Percentiles rank a stretch among this genome's conserved stretches.
Conservation (phyloP, 371 early-diverging fungal species). For the Zychaea mexicana region DNA sequence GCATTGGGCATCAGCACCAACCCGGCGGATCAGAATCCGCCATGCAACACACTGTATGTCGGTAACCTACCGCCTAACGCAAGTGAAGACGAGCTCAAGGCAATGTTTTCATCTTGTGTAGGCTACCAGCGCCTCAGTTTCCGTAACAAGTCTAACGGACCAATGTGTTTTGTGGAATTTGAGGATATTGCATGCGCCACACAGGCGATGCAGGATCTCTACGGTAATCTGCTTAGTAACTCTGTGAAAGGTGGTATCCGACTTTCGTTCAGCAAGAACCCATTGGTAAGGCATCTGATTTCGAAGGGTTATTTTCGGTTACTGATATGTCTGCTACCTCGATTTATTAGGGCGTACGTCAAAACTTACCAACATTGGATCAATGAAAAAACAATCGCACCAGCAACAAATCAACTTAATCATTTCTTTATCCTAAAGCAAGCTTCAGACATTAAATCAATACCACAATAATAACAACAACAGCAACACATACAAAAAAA, state of each 20-base stretch:
- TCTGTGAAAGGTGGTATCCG: conserved; percentile 92
- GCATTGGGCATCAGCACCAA: conserved; percentile 32
- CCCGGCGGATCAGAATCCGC: conserved; percentile 86
- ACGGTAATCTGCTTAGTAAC: conserved; percentile 78
- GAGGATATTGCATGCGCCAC: conserved; percentile 86
- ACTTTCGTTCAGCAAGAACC: conserved; percentile 92
- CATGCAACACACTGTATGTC: conserved; percentile 95
- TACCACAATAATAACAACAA: no score
- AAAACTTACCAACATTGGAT: not conserved
- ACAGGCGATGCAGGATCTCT: conserved; percentile 79
- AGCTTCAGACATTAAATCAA: not conserved
- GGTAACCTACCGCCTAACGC: conserved; percentile 88
- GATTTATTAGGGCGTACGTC: not conserved
- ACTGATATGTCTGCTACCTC: not conserved
- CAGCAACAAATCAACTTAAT: no score
- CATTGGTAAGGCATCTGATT: conserved; percentile 39
- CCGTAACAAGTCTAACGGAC: conserved; percentile 77
- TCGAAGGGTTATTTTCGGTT: no score
- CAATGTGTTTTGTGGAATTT: conserved; percentile 95
- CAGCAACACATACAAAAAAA: not conserved
- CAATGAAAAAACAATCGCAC: not conserved
- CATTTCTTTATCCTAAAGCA: not conserved
- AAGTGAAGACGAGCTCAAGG: conserved; percentile 83
- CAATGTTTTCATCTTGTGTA: conserved; percentile 69
- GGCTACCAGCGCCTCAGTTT: conserved; percentile 90